Conservation (phyloP, 1,284 basidiomycete species). For the Austroboletus niveus region DNA sequence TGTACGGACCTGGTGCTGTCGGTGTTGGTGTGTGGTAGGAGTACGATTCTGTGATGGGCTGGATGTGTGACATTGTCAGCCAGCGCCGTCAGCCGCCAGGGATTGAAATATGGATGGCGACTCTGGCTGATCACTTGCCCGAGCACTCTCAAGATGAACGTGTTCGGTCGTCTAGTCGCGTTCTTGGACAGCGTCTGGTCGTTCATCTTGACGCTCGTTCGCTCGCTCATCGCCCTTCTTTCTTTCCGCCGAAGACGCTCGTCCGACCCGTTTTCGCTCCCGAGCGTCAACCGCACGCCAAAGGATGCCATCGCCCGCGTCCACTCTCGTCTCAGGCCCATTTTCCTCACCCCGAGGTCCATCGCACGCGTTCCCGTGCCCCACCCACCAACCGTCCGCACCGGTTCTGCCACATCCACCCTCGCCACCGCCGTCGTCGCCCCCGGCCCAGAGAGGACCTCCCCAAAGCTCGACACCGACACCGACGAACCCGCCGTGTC, state of each 20-base stretch:
- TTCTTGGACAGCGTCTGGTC: slow-evolving; percentile 25
- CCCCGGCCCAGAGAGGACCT: slow-evolving; percentile 14
- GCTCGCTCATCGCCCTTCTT: slow-evolving; percentile 25
- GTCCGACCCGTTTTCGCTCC: slow-evolving; percentile 11
- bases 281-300: slow-evolving; percentile 1
- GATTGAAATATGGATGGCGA: slow-evolving; percentile 17
- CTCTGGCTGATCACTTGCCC: no score
- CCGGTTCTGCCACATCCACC: slow-evolving; percentile 16
- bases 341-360: slow-evolving; percentile 21
- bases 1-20: slow-evolving; percentile 65
- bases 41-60: slow-evolving; percentile 71
- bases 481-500: slow-evolving; percentile 20
- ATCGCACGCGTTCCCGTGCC: slow-evolving; percentile 1
- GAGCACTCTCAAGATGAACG: neutral
- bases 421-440: neutral
- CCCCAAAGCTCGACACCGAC: slow-evolving; percentile 16
- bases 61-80: slow-evolving; percentile 35
- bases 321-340: slow-evolving; percentile 20
- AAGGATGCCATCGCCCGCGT: slow-evolving; percentile 15
- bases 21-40: slow-evolving; percentile 78
- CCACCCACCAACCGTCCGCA: slow-evolving; percentile 6
- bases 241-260: slow-evolving; percentile 4
- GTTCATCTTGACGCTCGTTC: slow-evolving; percentile 30
- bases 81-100: slow-evolving; percentile 19
- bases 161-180: neutral